These are phyloP conservation scores for Nyssa sinensis DNA, from an alignment of 148 eudicot genomes.

Conservation along the genomic window DNA sequence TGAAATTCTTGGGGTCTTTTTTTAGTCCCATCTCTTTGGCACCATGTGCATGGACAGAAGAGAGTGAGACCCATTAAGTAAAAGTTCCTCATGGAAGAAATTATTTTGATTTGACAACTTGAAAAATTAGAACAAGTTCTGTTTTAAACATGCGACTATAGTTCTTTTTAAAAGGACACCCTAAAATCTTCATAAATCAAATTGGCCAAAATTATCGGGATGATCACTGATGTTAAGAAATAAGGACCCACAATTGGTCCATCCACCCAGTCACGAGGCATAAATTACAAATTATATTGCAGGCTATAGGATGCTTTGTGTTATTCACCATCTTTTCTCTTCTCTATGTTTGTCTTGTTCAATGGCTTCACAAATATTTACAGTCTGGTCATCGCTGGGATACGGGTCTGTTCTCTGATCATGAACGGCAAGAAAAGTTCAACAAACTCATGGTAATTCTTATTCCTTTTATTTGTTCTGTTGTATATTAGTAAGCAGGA, in stretches of 20 bases:
- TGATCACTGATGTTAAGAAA: neutral
- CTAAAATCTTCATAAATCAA: neutral
- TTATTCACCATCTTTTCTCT: conserved; percentile 24
- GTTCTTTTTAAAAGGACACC: neutral
- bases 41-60: neutral
- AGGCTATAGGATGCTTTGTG: neutral
- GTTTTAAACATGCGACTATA: no score
- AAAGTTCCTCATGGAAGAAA: neutral
- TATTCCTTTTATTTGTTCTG: neutral
- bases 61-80: no score
- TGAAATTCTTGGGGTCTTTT: neutral
- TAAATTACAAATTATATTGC: no score
- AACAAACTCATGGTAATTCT: conserved; percentile 97
- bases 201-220: neutral
- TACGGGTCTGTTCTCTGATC: conserved; percentile 69
- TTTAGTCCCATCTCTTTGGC: neutral
- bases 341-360: conserved; percentile 18
- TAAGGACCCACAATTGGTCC: neutral
- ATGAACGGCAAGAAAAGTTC: conserved; percentile 92
- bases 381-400: conserved; percentile 89
- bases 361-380: conserved; percentile 17
- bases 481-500: neutral
- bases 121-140: no score
- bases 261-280: neutral
- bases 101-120: no score